These are phyloP conservation scores for Leccinum variabile DNA, from an alignment of 1,284 basidiomycete genomes.

Conservation along the genomic window DNA sequence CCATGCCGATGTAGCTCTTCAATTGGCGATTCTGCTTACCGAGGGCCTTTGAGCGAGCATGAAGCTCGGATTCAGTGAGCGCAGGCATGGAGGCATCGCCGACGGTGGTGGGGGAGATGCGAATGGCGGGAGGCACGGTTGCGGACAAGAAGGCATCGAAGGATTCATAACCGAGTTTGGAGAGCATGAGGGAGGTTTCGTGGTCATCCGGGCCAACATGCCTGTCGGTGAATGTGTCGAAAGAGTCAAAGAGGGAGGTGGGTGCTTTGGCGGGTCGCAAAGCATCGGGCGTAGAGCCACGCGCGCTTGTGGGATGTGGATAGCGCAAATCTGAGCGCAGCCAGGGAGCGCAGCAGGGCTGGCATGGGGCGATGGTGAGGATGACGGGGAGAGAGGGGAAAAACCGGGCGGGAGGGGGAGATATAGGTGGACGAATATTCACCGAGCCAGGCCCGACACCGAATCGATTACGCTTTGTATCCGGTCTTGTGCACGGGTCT, in stretches of 20 bases:
- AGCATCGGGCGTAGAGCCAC: constrained; percentile 36
- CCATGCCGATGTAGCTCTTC: constrained; percentile 97
- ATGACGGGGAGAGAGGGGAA: constrained; percentile 22
- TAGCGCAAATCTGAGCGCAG: constrained; percentile 36
- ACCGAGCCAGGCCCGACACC: constrained; percentile 37
- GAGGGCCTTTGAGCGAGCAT: constrained; percentile 73
- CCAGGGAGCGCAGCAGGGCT: constrained; percentile 44
- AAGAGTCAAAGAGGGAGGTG: constrained; percentile 67
- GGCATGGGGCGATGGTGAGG: constrained; percentile 38
- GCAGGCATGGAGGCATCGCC: constrained; percentile 70
- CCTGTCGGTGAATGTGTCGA: constrained; percentile 86
- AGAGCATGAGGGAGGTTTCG: constrained; percentile 80
- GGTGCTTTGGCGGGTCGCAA: constrained; percentile 61
- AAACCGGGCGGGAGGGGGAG: constrained; percentile 19
- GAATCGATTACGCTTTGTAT: constrained; percentile 35
- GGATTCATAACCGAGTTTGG: constrained; percentile 75
- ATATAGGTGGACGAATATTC: constrained; percentile 29
- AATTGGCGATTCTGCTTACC: constrained; percentile 79
- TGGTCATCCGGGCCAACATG: constrained; percentile 86
- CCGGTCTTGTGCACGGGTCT: constrained; percentile 6
- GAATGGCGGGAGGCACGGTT: constrained; percentile 79
- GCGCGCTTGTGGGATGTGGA: constrained; percentile 22
- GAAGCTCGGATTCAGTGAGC: constrained; percentile 86
- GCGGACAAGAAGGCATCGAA: constrained; percentile 85
- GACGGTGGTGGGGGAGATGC: constrained; percentile 63